Evolutionary conservation across 2,329 filamentous ascomycete genomes (phyloP), one percentile per base, ranked within the genome.

Genomic region (Botryosphaeria agaves): DNA sequence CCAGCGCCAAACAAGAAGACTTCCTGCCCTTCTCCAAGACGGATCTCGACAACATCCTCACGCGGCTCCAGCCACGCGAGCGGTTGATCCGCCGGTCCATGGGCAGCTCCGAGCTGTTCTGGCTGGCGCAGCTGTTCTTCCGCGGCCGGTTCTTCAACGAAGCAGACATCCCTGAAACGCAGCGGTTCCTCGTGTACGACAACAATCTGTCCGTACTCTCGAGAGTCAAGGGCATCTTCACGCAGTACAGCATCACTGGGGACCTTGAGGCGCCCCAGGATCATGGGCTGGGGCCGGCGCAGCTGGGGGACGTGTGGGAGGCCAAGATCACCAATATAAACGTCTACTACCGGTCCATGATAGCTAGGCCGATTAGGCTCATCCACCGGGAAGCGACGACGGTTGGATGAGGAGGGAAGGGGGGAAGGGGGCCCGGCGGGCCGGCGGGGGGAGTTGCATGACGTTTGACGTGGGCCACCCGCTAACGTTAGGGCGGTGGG

Each of bases 121-220:
- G 70, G 71, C 44, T 52, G 2, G 44, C 53, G 9, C 57, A 64
- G 44, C 59, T 71, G 2, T 52, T 75, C 23, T 65, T 66, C 49
- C 66, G 71, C 26, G 69, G 67, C 9, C 61, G 64, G 41, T 60
- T 69, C 41, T 71, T 66, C 44, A 52, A 53, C 7, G 62, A 73
- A 40, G 59, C 58, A 7, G 30, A 47, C 1, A 46, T 73, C 4
- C 69, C 69, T 1, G 44, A 57, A 11, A 59, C 55, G 0, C 62
- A 66, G 36, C 45, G 35, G 14, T 48, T 51, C 17, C 45, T 43
- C 38, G 40, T 54, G 12, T 35, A 34, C 25, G 23, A 21, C 33
- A n/a, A n/a, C n/a, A n/a, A n/a, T n/a, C n/a, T n/a, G n/a, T n/a
- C n/a, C n/a, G n/a, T n/a, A n/a, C n/a, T n/a, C n/a, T n/a, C n/a